These are phyloP conservation scores for Cercophora samala DNA, from an alignment of 495 filamentous ascomycete genomes.

Conservation along the genomic window DNA sequence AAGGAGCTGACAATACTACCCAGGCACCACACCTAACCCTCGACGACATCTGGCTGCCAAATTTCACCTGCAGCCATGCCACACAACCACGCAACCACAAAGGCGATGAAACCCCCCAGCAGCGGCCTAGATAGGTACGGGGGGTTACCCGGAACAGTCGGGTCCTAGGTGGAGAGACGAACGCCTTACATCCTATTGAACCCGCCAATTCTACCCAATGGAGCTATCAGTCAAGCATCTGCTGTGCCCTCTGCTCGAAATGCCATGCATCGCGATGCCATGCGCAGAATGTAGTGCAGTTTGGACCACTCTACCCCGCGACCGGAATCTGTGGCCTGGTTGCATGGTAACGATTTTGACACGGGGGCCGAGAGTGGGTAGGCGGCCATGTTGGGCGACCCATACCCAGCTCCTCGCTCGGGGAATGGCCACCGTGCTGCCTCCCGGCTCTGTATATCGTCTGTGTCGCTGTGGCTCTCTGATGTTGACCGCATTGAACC, in stretches of 20 bases:
- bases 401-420: constrained; percentile 16
- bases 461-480: background rate
- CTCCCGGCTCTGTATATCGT: constrained; percentile 1
- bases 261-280: constrained; percentile 17
- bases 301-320: constrained; percentile 9
- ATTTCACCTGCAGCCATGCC: constrained; percentile 18
- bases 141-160: constrained; percentile 14
- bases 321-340: constrained; percentile 18
- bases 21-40: constrained; percentile 12
- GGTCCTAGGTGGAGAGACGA: constrained; percentile 2
- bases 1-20: background rate
- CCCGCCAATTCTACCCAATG: constrained; percentile 5
- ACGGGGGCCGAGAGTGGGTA: constrained; percentile 7
- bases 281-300: background rate
- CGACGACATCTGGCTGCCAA: background rate
- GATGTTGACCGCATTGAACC: background rate
- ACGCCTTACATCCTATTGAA: background rate
- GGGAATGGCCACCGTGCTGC: constrained; percentile 4
- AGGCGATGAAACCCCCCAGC: constrained; percentile 17
- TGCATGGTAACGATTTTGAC: constrained; percentile 19
- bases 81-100: constrained; percentile 6
- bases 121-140: constrained; percentile 14
- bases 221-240: constrained; percentile 1
- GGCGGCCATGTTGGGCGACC: constrained; percentile 17
- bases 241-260: constrained; percentile 7